These are phyloP conservation scores for Sugiyamaella smithiae DNA, from an alignment of 805 yeast genomes.

Conservation along the genomic window DNA sequence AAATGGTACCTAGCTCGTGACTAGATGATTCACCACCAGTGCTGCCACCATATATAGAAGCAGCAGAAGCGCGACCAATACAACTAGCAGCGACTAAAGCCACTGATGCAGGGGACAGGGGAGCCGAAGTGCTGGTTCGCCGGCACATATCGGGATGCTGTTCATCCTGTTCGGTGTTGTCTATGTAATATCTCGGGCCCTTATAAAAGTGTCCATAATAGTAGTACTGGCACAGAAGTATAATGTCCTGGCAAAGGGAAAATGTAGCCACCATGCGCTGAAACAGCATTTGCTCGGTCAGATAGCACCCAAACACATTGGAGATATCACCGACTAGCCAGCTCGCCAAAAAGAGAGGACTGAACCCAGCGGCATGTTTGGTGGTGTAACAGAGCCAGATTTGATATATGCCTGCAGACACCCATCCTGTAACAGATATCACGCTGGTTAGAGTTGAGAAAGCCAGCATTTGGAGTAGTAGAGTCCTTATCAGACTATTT, in stretches of 20 bases:
- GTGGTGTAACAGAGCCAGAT: conserved; percentile 26
- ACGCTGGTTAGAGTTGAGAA: conserved; percentile 24
- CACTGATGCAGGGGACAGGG: background rate
- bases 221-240: conserved; percentile 26
- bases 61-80: conserved; percentile 11
- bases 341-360: conserved; percentile 27
- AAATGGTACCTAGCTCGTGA: conserved; percentile 16
- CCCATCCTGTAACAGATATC: conserved; percentile 31
- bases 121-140: background rate
- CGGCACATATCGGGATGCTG: background rate
- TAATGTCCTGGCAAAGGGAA: conserved; percentile 26
- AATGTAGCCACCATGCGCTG: conserved; percentile 30
- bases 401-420: conserved; percentile 32
- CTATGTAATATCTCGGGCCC: background rate
- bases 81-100: conserved; percentile 10
- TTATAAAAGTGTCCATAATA: conserved; percentile 25
- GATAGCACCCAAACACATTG: conserved; percentile 32
- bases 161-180: background rate
- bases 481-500: no score
- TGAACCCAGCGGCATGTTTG: conserved; percentile 32
- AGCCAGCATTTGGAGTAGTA: conserved; percentile 8
- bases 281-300: conserved; percentile 32
- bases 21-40: background rate
- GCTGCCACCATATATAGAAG: conserved; percentile 2
- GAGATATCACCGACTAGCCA: conserved; percentile 34